Evolutionary conservation across 2,329 filamentous ascomycete genomes (phyloP), one percentile per base, ranked within the genome.

Genomic region (Juglanconis oblonga): DNA sequence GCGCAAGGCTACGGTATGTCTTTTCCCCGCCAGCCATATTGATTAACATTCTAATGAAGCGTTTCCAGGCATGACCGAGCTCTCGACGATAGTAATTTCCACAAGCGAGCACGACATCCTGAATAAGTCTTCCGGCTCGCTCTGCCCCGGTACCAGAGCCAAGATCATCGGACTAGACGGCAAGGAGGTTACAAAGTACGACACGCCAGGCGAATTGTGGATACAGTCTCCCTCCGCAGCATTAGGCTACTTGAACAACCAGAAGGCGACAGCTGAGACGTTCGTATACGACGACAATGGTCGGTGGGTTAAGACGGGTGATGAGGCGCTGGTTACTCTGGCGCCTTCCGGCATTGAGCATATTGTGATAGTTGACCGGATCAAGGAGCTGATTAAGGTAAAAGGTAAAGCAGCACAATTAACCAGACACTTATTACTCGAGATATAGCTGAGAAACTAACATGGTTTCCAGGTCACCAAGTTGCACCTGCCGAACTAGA

Each of bases 201-300:
- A 94, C 63, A 84, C 86, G 50, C 90, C 88, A 0, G 93, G 93
- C 40, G 93, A 97, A 73, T 81, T 97, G 13, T 80, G 91, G 17
- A 83, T 96, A 29, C 90, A 91, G 70, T 86, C 85, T 0, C 92
- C 92, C 0, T 87, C 87, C 1, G 84, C 96, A 1, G 87, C 90
- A 0, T 74, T 97, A 0, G 93, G 93, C 1, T 97, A 97, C 67
- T 77, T 96, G 56, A 89, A 96, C 75, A 96, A 97, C 69, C 87
- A 90, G 49, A 88, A 90, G 68, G 92, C 93, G 3, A 96, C 87
- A 24, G 80, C 83, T 55, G 91, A 96, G 71, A 95, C 92, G 0
- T 97, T 92, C 68, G 69, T 87, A 0, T 77, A 75, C 63, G 80
- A 87, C 55, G 79, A 87, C 1, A 87, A 92, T 65, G 86, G 87